phyloP scores from a whole-genome alignment of 495 filamentous ascomycete genomes.

The Penicillium lagena region DNA sequence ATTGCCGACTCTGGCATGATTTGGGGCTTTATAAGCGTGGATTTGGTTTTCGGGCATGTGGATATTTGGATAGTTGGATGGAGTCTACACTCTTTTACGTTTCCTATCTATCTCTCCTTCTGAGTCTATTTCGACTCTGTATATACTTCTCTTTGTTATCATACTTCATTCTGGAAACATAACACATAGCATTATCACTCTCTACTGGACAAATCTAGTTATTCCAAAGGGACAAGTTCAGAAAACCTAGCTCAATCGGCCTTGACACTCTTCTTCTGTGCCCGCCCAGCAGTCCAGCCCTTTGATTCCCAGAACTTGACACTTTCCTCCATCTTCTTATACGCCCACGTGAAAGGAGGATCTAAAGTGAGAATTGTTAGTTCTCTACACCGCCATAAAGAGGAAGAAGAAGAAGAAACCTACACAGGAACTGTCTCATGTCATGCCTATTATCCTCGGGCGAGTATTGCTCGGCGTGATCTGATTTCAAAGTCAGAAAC shows the following conservation, averaged over 20 bases:
- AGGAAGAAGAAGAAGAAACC: background rate
- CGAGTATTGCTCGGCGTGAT: slow-evolving; percentile 48
- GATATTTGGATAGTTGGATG: too few species aligned
- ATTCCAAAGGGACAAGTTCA: too few species aligned
- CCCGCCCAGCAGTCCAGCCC: slow-evolving; percentile 30
- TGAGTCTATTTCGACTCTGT: background rate
- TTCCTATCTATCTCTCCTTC: too few species aligned
- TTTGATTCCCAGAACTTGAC: slow-evolving; percentile 34
- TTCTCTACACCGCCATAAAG: background rate
- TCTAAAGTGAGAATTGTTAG: slow-evolving; percentile 9
- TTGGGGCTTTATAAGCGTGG: too few species aligned
- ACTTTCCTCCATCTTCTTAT: slow-evolving; percentile 36
- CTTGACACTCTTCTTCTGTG: slow-evolving; percentile 37
- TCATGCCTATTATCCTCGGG: slow-evolving; percentile 69
- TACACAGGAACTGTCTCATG: slow-evolving; percentile 50
- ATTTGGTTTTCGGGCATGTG: too few species aligned
- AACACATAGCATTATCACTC: too few species aligned
- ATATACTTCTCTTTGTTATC: slow-evolving; percentile 3
- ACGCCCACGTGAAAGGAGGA: slow-evolving; percentile 33
- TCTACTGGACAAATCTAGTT: too few species aligned
- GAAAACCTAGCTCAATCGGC: slow-evolving; percentile 16
- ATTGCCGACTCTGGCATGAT: too few species aligned
- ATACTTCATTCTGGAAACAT: background rate
- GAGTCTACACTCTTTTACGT: too few species aligned
- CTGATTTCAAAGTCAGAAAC: too few species aligned